Evolutionary conservation across 306 rosid genomes (phyloP).

Genomic region (Hippophae tibetana): DNA sequence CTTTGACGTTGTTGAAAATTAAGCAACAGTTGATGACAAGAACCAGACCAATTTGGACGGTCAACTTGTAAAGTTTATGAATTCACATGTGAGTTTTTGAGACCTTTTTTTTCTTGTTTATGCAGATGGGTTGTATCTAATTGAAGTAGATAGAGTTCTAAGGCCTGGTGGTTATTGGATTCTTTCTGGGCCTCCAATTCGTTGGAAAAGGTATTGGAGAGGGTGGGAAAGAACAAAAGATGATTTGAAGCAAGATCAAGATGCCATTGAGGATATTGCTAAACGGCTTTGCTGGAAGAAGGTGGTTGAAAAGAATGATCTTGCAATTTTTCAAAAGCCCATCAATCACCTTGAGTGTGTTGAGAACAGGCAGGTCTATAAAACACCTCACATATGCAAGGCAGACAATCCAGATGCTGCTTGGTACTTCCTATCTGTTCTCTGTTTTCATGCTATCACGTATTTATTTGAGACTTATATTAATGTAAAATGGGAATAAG

Average conservation of each 20-base stretch:
- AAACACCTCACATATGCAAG: conserved; percentile 72
- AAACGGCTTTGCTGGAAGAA: conserved; percentile 74
- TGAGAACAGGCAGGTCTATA: conserved; percentile 35
- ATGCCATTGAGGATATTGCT: conserved; percentile 60
- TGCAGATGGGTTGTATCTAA: conserved; percentile 80
- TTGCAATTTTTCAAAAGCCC: conserved; percentile 86
- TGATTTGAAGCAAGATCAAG: conserved; percentile 81
- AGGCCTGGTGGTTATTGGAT: conserved; percentile 98
- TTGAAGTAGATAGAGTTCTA: conserved; percentile 78
- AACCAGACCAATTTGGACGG: too few relatives aligned
- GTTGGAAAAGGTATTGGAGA: conserved; percentile 76
- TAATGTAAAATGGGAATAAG: too few relatives aligned
- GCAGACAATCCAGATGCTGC: conserved; percentile 68
- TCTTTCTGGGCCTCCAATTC: conserved; percentile 91
- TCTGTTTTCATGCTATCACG: conserved; percentile 3
- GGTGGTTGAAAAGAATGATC: conserved; percentile 58
- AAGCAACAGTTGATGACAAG: too few relatives aligned
- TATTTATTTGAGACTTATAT: neutral
- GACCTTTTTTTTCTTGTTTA: conserved; percentile 4
- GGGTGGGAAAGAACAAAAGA: conserved; percentile 93
- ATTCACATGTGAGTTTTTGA: neutral
- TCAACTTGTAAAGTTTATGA: too few relatives aligned
- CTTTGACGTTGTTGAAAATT: neutral
- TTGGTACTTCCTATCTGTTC: conserved; percentile 37
- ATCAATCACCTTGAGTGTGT: conserved; percentile 66